These are phyloP conservation scores for Colletotrichum nymphaeae DNA, from an alignment of 2,329 filamentous ascomycete species.

Conservation along the genomic window DNA sequence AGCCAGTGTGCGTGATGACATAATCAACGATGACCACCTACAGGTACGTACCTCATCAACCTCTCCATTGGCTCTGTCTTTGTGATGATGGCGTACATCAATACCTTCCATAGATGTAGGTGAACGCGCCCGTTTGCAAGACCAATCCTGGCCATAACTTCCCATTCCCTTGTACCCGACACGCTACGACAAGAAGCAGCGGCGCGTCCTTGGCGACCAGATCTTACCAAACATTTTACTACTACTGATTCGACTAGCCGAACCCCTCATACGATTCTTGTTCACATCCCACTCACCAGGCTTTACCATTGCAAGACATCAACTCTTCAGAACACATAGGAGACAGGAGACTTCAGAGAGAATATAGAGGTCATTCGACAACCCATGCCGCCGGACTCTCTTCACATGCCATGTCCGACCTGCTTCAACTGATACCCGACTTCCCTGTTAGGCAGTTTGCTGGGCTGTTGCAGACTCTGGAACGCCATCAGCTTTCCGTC, in stretches of 20 bases:
- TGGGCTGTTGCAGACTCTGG: slow-evolving; percentile 82
- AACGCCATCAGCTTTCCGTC: slow-evolving; percentile 81
- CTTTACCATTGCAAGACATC: not conserved
- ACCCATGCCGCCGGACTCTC: not conserved
- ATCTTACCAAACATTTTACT: not conserved
- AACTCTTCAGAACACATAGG: not conserved
- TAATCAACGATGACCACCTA: too few relatives aligned
- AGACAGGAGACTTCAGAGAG: not conserved
- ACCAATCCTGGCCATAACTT: not conserved
- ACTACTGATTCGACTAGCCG: not conserved
- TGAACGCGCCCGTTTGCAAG: not conserved
- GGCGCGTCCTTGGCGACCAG: not conserved
- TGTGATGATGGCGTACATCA: not conserved
- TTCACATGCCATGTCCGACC: slow-evolving; percentile 78
- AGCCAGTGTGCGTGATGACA: too few relatives aligned
- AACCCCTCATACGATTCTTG: not conserved
- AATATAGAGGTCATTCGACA: not conserved
- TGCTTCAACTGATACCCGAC: slow-evolving; percentile 82
- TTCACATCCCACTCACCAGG: not conserved
- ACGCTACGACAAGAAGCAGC: not conserved
- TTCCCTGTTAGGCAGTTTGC: slow-evolving; percentile 79
- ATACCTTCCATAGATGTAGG: not conserved
- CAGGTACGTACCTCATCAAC: not conserved
- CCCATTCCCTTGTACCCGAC: too few relatives aligned
- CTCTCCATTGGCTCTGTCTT: not conserved